Percentiles rank a stretch among this genome's conserved stretches.
Conservation (phyloP, 1,284 basidiomycete genomes). For the Pholiota adiposa region DNA sequence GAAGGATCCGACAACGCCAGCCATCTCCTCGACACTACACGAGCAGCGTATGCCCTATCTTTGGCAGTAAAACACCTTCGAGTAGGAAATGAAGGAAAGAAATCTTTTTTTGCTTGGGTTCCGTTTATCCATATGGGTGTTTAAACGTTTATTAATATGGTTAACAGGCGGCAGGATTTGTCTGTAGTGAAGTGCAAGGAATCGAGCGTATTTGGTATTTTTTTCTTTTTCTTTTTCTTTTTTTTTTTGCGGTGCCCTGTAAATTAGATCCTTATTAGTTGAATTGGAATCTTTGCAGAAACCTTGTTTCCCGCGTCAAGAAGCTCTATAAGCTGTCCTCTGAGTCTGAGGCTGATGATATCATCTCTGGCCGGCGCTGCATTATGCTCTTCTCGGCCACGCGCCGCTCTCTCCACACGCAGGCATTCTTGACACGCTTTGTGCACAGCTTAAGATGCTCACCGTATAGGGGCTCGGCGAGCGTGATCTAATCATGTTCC, state of each 20-base stretch:
- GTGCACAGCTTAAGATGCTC: constrained; percentile 87
- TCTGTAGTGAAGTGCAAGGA: no score
- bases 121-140: constrained; percentile 24
- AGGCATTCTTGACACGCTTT: constrained; percentile 93
- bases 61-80: constrained; percentile 13
- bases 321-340: constrained; percentile 74
- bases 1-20: no score
- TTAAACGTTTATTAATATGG: constrained; percentile 79
- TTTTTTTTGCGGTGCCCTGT: background rate
- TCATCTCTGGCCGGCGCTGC: constrained; percentile 90
- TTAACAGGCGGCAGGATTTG: no score
- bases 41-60: constrained; percentile 22
- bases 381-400: constrained; percentile 90
- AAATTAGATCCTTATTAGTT: no score
- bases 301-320: constrained; percentile 76
- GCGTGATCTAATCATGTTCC: constrained; percentile 95
- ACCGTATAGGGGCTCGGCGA: constrained; percentile 93
- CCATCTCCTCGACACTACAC: constrained; percentile 7
- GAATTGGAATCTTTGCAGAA: constrained; percentile 40
- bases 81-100: background rate
- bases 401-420: constrained; percentile 68
- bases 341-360: constrained; percentile 70
- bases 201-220: no score
- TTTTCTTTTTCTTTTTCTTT: background rate
- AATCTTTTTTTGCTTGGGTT: constrained; percentile 24